Base-by-base conservation (phyloP, 2,329 filamentous ascomycete genomes). In the Helminthosporium solani region DNA sequence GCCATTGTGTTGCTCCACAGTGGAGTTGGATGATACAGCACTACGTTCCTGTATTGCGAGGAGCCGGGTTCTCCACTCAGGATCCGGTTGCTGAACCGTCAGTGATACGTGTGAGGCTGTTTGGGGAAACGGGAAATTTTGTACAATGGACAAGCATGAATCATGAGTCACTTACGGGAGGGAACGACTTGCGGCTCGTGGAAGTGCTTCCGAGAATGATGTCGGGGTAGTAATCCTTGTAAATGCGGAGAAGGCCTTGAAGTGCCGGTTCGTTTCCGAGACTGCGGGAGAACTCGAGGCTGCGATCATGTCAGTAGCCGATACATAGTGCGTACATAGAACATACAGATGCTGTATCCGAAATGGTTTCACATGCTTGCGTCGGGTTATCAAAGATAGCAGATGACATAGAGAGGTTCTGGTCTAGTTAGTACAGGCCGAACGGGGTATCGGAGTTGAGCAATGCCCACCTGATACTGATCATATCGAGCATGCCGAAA, bases 181-280 rank as follows among this genome's bases (percentile, higher is more conserved):
- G 62, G 44, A 70, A 67, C 16, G 70, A 70, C 27, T 66, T 63
- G 35, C 66, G 63, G 57, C 56, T 70, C 31, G 59, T 64, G 23
- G 82, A 79, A 3, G 81, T 75, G 53, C 86, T 85, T 18, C 86
- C 87, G 12, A 92, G 80, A 48, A 95, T 88, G 44, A 95, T 88
- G 65, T 95, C 89, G 0, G 90, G 89, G 60, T 92, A 95, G 68
- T 92, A 95, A 65, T 92, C 89, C 64, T 94, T 94, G 73, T 86
- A 95, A n/a, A 92, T 83, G 44, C 86, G 81, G 40, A 95, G 74
- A 15, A 95, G 75, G 2, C 87, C 87, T 30, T 87, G 78, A 28
- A 95, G 73, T 41, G 84, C 80, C 39, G 85, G 86, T 45, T 95
- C 90, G 60, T 87, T 86, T 15, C 74, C 74, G 14, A 73, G 66